Evolutionary conservation across 495 filamentous ascomycete species (phyloP).

Genomic region (Podospora pseudopauciseta): DNA sequence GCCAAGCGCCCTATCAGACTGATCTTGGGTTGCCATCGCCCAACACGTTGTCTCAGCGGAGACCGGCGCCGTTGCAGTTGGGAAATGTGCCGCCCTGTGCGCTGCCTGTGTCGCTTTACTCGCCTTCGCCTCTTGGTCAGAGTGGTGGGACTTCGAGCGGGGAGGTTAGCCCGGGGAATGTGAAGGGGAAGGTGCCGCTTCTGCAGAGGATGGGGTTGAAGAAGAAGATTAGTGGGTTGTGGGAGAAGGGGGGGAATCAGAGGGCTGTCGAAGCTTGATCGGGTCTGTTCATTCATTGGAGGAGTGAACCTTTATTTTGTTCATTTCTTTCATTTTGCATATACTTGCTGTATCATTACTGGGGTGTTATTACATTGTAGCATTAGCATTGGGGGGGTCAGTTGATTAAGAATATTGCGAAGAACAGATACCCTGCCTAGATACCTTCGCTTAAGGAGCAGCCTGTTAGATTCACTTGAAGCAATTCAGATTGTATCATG

Average conservation of each 20-base stretch:
- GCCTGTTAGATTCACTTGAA: background rate
- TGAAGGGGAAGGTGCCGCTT: slow-evolving; percentile 7
- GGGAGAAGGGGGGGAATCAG: slow-evolving; percentile 6
- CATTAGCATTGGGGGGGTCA: background rate
- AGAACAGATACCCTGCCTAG: background rate
- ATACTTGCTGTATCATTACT: background rate
- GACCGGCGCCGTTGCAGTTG: slow-evolving; percentile 17
- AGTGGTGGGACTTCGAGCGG: background rate
- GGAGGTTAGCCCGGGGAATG: background rate
- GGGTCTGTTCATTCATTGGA: background rate
- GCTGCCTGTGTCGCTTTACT: slow-evolving; percentile 19
- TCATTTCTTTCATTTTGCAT: background rate
- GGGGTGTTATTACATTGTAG: background rate
- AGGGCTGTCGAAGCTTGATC: slow-evolving; percentile 13
- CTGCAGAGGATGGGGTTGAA: slow-evolving; percentile 20
- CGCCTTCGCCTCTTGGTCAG: slow-evolving; percentile 9
- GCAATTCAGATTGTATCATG: background rate
- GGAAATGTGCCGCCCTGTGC: slow-evolving; percentile 16
- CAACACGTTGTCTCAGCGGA: background rate
- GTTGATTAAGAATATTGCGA: background rate
- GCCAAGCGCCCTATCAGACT: background rate
- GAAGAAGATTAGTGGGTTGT: slow-evolving; percentile 22
- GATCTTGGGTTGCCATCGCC: background rate
- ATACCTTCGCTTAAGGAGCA: background rate
- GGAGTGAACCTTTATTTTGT: background rate